Base-by-base conservation (phyloP, 2,329 filamentous ascomycete genomes). In the Clonostachys solani region DNA sequence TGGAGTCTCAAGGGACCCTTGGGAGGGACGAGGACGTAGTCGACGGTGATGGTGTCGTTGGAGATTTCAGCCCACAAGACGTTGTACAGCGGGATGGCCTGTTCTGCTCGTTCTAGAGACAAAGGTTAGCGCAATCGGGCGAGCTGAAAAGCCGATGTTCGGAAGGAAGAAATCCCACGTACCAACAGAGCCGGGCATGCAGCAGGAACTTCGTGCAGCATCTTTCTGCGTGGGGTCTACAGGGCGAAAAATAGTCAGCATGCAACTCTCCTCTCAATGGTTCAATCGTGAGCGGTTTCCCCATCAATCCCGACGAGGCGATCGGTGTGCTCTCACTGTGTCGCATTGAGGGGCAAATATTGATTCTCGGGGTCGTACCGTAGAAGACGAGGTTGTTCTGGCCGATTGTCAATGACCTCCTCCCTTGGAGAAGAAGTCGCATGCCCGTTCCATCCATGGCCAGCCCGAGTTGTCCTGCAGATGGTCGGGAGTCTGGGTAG, bases 1-100 rank as follows among this genome's bases (percentile, higher is more conserved):
- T 76, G 73, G 10, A 83, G 75, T 19, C 77, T 76, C 43, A 92
- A 74, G 42, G 76, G 71, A 23, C 77, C 74, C 58, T 84, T 83
- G 35, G 79, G 77, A 19, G 69, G 62, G 1, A 77, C 74, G 33
- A 78, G 68, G 42, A 89, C 89, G 63, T 89, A 94, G 45, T 86
- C 81, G 60, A 97, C 83, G 8, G 77, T 78, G 44, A 96, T 68
- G 33, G 78, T 75, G 47, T 72, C 72, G 41, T 78, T 73, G 43
- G 74, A 71, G 29, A 86, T 62, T 54, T 89, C 83, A 37, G 86
- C 89, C 85, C 89, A 95, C 43, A 96, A 82, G 51, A 96, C 71
- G 62, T 95, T 87, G 70, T 89, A 92, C 51, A 90, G 85, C 3
- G 88, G 84, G 33, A 96, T 86, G 6, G 58, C 57, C 18, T 62